These are phyloP conservation scores for Xylaria flabelliformis DNA, from an alignment of 495 filamentous ascomycete genomes.

Conservation along the genomic window DNA sequence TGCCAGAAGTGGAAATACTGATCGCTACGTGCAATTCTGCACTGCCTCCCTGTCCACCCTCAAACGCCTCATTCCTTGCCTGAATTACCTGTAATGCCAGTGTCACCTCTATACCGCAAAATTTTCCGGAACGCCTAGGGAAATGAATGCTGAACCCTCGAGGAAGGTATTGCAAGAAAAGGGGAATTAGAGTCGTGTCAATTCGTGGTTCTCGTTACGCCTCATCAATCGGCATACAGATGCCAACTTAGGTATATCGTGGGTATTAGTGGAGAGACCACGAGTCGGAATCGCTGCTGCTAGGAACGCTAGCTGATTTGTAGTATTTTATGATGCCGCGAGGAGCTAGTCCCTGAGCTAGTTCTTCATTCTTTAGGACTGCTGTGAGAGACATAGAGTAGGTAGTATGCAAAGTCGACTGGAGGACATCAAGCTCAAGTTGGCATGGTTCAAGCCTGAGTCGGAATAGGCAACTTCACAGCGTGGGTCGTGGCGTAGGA, in stretches of 20 bases:
- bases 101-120: conserved; percentile 25
- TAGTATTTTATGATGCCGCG: not conserved
- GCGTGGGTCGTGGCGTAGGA: conserved; percentile 28
- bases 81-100: conserved; percentile 30
- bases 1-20: conserved; percentile 30
- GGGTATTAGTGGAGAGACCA: not conserved
- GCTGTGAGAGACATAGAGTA: not conserved
- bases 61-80: conserved; percentile 38
- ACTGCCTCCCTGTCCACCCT: conserved; percentile 26
- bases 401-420: not conserved
- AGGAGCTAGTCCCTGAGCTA: not conserved
- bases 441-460: conserved; percentile 36
- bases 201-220: conserved; percentile 24
- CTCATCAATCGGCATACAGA: conserved; percentile 22
- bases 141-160: conserved; percentile 25
- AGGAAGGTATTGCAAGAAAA: conserved; percentile 26
- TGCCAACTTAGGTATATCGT: conserved; percentile 26
- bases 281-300: not conserved
- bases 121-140: conserved; percentile 38
- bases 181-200: conserved; percentile 21
- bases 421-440: conserved; percentile 6
- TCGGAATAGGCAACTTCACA: conserved; percentile 43
- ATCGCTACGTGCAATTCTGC: conserved; percentile 28
- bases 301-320: not conserved
- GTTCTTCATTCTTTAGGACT: not conserved